Base-by-base conservation (phyloP, 331 rosid genomes). In the Pyrus hybrid region DNA sequence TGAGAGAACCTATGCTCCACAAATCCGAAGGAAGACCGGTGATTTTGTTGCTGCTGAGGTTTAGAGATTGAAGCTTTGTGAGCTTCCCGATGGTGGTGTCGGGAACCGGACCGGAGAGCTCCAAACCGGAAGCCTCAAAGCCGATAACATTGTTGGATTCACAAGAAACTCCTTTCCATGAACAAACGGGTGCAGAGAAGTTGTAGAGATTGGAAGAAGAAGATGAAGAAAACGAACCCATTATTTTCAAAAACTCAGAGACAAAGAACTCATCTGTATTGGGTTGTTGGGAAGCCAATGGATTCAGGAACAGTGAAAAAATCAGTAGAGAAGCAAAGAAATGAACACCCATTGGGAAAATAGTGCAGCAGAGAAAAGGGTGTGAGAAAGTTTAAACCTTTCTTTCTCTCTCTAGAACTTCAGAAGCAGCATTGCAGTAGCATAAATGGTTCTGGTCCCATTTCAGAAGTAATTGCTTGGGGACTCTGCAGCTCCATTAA, bases 51-150 rank as follows among this genome's bases (percentile, higher is more conserved):
- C 67, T 41, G 90, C 99, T 92, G 57, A 95, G 93, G 85, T 92
- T 93, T 84, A 95, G 80, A 81, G 65, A 45, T 66, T 89, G 93
- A 78, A 95, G 93, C 79, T 63, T 90, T 70, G 80, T 82, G 35
- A 95, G 97, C 83, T 95, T 95, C 43, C 96, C 98, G 61, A 95
- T 78, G 61, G 99, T 90, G 47, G 84, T 87, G 17, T 95, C 97
- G 37, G 97, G 98, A 69, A 90, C 79, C 53, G 86, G 75, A 3
- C 99, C 99, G 77, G 90, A 81, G 32, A 95, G 93, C 70, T 88
- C 76, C 61, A 83, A 41, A 61, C 91, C 93, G 84, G 93, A 89
- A 80, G 86, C 80, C 13, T 26, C 70, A 7, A 95, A 84, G 35
- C 71, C 80, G 47, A 83, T 67, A 25, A 92, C 91, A 74, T 82